phyloP scores from a whole-genome alignment of 805 yeast genomes.

The Candida ulmi region DNA sequence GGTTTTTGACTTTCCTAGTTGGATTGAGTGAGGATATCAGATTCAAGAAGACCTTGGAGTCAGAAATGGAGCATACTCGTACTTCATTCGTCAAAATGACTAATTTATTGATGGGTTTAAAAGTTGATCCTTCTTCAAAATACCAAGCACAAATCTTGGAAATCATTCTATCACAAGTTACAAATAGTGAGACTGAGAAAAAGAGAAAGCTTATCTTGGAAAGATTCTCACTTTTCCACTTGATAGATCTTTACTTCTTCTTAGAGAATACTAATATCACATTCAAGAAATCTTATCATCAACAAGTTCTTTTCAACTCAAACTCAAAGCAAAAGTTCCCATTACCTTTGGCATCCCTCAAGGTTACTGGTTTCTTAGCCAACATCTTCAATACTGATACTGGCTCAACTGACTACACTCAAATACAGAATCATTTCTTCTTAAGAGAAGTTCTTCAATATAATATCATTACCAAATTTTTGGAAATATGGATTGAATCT shows the following conservation, averaged over 20 bases:
- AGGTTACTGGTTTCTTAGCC: slow-evolving; percentile 20
- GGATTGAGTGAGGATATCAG: slow-evolving; percentile 32
- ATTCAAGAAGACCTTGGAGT: slow-evolving; percentile 5
- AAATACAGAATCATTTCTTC: slow-evolving; percentile 35
- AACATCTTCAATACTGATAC: slow-evolving; percentile 16
- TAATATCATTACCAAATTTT: slow-evolving; percentile 48
- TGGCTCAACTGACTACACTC: slow-evolving; percentile 24
- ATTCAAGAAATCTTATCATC: slow-evolving; percentile 57
- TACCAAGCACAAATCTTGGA: slow-evolving; percentile 14
- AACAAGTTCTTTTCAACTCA: slow-evolving; percentile 59
- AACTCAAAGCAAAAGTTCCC: slow-evolving; percentile 44
- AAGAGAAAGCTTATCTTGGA: slow-evolving; percentile 32
- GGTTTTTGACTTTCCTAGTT: slow-evolving; percentile 39
- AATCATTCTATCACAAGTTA: slow-evolving; percentile 6
- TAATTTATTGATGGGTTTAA: slow-evolving; percentile 9
- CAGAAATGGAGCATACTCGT: slow-evolving; percentile 9
- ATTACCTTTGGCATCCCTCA: slow-evolving; percentile 26
- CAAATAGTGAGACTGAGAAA: slow-evolving; percentile 10
- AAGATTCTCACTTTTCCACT: slow-evolving; percentile 42
- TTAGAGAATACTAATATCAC: slow-evolving; percentile 51
- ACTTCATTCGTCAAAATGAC: slow-evolving; percentile 7
- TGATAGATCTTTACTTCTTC: slow-evolving; percentile 50
- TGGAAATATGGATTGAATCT: slow-evolving; percentile 62
- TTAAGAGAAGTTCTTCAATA: slow-evolving; percentile 52
- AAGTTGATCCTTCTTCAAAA: slow-evolving; percentile 13